phyloP scores from a whole-genome alignment of 1,139 yeast species.

The Sugiyamaella novakii region DNA sequence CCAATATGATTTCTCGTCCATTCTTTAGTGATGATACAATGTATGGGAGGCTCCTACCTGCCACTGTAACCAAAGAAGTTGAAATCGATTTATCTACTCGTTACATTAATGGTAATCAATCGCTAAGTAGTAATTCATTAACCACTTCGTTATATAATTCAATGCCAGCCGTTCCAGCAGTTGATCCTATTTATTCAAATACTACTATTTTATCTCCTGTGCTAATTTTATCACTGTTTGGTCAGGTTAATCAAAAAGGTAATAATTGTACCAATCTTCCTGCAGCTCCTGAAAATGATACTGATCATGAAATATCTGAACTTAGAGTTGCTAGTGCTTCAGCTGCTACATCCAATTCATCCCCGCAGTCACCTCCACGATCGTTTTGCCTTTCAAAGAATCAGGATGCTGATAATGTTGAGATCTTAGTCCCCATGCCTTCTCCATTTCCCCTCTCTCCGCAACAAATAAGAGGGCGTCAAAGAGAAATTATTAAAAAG shows the following conservation, averaged over 20 bases:
- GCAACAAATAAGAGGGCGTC: slow-evolving; percentile 18
- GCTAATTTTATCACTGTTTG: slow-evolving; percentile 10
- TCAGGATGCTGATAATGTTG: slow-evolving; percentile 2
- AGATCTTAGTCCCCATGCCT: slow-evolving; percentile 11
- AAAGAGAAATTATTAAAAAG: slow-evolving; percentile 24
- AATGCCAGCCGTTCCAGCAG: slow-evolving; percentile 9
- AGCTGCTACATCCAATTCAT: background rate
- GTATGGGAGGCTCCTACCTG: slow-evolving; percentile 16
- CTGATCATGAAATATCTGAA: slow-evolving; percentile 7
- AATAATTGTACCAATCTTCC: slow-evolving; percentile 6
- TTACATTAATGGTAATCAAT: too few relatives aligned
- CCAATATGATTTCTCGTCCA: slow-evolving; percentile 20
- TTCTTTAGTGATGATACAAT: slow-evolving; percentile 18
- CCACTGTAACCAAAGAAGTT: background rate
- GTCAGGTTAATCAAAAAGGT: too few relatives aligned
- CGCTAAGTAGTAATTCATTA: slow-evolving; percentile 8
- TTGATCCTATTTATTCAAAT: slow-evolving; percentile 12
- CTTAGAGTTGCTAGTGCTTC: slow-evolving; percentile 9
- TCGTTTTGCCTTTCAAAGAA: slow-evolving; percentile 11
- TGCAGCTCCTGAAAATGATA: slow-evolving; percentile 15
- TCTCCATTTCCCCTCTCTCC: slow-evolving; percentile 20
- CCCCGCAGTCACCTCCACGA: background rate
- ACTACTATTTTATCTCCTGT: slow-evolving; percentile 16
- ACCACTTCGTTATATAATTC: slow-evolving; percentile 6
- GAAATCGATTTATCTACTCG: too few relatives aligned